These are phyloP conservation scores for Tricholoma saponaceum DNA, from an alignment of 768 basidiomycete species.

Conservation along the genomic window DNA sequence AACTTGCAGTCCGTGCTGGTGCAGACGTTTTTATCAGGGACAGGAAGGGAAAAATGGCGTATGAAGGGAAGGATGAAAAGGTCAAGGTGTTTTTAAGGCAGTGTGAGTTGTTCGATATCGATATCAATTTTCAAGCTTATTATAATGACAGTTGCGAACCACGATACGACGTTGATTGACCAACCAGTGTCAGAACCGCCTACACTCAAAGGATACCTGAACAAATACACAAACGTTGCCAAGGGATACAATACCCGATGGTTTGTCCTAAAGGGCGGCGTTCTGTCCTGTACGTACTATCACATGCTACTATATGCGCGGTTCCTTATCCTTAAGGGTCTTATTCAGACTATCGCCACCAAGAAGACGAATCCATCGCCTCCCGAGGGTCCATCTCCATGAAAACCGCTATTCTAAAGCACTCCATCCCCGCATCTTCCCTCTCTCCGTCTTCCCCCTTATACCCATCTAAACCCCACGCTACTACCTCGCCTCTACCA, in stretches of 20 bases:
- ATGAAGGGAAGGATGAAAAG: slow-evolving; percentile 75
- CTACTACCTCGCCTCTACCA: not conserved
- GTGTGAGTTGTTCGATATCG: slow-evolving; percentile 43
- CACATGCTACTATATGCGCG: not conserved
- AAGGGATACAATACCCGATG: slow-evolving; percentile 86
- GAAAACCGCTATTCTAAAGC: slow-evolving; percentile 67
- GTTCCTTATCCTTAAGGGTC: slow-evolving; percentile 9
- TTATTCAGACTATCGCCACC: slow-evolving; percentile 74
- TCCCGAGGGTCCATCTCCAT: slow-evolving; percentile 87
- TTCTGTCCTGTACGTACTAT: slow-evolving; percentile 68
- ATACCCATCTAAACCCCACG: not conserved
- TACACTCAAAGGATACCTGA: slow-evolving; percentile 70
- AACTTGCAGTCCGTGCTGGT: slow-evolving; percentile 80
- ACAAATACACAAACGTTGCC: slow-evolving; percentile 92
- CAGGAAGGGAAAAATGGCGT: slow-evolving; percentile 62
- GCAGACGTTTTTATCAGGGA: slow-evolving; percentile 89
- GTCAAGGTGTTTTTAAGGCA: slow-evolving; percentile 82
- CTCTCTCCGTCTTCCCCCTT: not conserved
- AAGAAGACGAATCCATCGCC: slow-evolving; percentile 85
- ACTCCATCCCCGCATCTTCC: slow-evolving; percentile 26
- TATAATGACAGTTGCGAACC: slow-evolving; percentile 62
- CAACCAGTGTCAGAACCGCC: slow-evolving; percentile 48
- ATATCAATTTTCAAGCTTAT: not conserved
- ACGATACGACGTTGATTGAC: slow-evolving; percentile 67
- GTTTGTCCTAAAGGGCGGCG: slow-evolving; percentile 87